These are phyloP conservation scores for Solanum verrucosum DNA, from an alignment of 257 asterid species.

Conservation along the genomic window DNA sequence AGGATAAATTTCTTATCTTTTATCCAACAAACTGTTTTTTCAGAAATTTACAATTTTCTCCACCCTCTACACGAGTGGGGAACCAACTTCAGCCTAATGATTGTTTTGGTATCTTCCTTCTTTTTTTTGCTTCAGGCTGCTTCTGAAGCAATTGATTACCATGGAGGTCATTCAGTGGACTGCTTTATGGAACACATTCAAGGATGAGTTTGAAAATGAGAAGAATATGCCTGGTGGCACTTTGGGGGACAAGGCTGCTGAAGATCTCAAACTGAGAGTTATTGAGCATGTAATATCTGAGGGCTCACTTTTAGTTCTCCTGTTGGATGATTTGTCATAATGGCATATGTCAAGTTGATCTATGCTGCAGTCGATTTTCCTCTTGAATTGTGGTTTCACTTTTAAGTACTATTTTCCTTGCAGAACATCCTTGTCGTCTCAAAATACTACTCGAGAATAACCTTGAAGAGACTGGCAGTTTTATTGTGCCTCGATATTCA, in stretches of 20 bases:
- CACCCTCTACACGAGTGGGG: neutral
- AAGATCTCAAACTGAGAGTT: constrained; percentile 79
- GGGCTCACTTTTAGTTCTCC: neutral
- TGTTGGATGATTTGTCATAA: neutral
- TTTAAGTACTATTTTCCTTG: constrained; percentile 15
- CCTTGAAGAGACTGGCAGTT: constrained; percentile 89
- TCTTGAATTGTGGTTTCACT: neutral
- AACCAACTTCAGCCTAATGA: neutral
- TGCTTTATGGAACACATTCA: constrained; percentile 67
- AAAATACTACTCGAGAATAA: constrained; percentile 80
- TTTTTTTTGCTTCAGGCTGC: constrained; percentile 30
- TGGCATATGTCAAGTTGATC: neutral
- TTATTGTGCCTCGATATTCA: constrained; percentile 66
- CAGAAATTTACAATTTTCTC: neutral
- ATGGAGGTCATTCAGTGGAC: constrained; percentile 98
- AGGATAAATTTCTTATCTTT: neutral
- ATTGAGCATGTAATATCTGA: constrained; percentile 69
- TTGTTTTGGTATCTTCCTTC: neutral
- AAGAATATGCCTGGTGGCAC: constrained; percentile 81
- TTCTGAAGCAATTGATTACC: constrained; percentile 77
- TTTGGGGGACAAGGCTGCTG: constrained; percentile 85
- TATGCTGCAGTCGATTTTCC: neutral
- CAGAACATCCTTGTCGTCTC: constrained; percentile 97
- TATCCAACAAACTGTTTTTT: neutral
- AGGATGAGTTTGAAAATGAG: constrained; percentile 88